Percentiles rank a stretch among this genome's conserved stretches.
phyloP scores from a whole-genome alignment of 768 basidiomycete genomes.

The Macrolepiota albuminosa region DNA sequence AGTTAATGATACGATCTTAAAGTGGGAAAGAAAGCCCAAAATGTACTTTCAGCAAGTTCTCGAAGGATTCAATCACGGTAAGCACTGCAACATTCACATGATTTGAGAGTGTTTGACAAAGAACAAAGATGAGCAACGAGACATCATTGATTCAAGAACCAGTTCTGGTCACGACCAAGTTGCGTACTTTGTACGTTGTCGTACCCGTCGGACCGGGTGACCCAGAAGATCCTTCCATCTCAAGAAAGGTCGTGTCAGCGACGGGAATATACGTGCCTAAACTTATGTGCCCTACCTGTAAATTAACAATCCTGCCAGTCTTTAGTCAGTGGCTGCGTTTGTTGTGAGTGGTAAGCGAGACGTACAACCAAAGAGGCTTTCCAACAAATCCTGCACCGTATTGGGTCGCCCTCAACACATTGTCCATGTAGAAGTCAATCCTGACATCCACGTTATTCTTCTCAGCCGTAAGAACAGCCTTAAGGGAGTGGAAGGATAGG shows the following conservation, averaged over 20 bases:
- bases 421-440: conserved; percentile 39
- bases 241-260: not conserved
- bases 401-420: conserved; percentile 30
- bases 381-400: conserved; percentile 36
- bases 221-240: conserved; percentile 45
- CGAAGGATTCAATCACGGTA: not conserved
- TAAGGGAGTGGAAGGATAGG: conserved; percentile 37
- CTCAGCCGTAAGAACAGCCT: conserved; percentile 36
- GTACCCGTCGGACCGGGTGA: conserved; percentile 36
- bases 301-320: conserved; percentile 32
- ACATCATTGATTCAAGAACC: conserved; percentile 19
- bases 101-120: not conserved
- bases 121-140: not conserved
- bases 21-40: too few species aligned
- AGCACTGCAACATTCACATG: not conserved
- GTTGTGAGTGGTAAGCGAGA: not conserved
- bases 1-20: not conserved
- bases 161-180: conserved; percentile 32
- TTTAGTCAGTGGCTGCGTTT: not conserved
- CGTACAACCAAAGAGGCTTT: conserved; percentile 38
- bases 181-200: conserved; percentile 38
- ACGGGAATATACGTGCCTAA: not conserved
- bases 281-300: conserved; percentile 25
- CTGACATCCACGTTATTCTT: conserved; percentile 31
- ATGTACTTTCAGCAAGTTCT: not conserved